Conservation (phyloP, 129 eudicot species). For the Tagetes erecta region DNA sequence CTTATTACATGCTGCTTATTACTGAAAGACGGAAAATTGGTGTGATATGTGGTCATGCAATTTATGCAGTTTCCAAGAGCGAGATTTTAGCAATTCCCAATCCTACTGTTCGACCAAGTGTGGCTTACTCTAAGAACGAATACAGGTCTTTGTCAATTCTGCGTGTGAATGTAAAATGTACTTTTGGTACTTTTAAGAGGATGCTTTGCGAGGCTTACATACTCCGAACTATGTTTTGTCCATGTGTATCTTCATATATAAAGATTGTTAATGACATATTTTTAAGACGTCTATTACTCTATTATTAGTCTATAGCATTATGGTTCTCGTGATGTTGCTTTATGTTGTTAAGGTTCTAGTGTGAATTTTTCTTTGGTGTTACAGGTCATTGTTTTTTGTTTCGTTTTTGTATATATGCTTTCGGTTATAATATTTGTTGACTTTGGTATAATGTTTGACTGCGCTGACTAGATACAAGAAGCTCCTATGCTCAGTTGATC, state of each 20-base stretch:
- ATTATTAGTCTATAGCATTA: conserved; percentile 35
- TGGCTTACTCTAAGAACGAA: conserved; percentile 79
- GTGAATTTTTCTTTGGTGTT: conserved; percentile 30
- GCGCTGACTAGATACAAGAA: conserved; percentile 77
- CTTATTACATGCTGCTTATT: conserved; percentile 85
- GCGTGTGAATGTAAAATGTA: conserved; percentile 55
- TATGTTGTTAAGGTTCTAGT: conserved; percentile 46
- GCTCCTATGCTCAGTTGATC: conserved; percentile 87
- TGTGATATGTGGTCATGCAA: conserved; percentile 75
- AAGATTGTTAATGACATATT: conserved; percentile 14
- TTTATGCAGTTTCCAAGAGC: conserved; percentile 76
- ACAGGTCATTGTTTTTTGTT: not conserved
- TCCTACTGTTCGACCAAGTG: conserved; percentile 60
- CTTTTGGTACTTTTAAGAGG: conserved; percentile 40
- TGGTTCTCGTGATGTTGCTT: conserved; percentile 50
- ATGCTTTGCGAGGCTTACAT: conserved; percentile 24
- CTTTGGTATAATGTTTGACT: conserved; percentile 38
- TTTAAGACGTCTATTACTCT: conserved; percentile 15
- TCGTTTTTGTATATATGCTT: not conserved
- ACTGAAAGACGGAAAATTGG: conserved; percentile 89
- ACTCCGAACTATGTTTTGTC: conserved; percentile 35
- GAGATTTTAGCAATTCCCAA: conserved; percentile 72
- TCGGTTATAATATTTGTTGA: conserved; percentile 31
- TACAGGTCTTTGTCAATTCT: conserved; percentile 92
- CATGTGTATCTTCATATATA: conserved; percentile 44